Evolutionary conservation across 768 basidiomycete species (phyloP).

Genomic region (Hygrophoropsis aurantiaca): DNA sequence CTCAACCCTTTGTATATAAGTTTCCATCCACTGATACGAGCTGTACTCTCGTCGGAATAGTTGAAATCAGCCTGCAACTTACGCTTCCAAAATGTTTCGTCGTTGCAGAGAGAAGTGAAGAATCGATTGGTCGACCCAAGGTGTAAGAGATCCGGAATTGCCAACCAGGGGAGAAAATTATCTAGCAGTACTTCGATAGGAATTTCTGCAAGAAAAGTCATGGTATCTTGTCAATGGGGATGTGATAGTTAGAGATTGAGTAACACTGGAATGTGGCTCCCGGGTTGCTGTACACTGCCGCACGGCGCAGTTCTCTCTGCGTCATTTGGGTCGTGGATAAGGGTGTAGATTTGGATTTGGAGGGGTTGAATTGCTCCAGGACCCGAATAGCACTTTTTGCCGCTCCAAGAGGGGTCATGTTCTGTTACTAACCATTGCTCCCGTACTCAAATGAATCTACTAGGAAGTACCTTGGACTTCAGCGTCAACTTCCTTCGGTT

Average conservation of each 20-base stretch:
- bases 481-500: too few species aligned
- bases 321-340: not conserved
- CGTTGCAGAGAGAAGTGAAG: constrained; percentile 59
- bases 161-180: constrained; percentile 59
- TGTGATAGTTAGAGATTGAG: constrained; percentile 3
- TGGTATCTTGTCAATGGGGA: too few species aligned
- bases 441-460: too few species aligned
- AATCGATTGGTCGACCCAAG: constrained; percentile 64
- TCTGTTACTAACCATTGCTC: too few species aligned
- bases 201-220: constrained; percentile 48
- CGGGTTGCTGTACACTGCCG: not conserved
- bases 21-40: constrained; percentile 77
- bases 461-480: too few species aligned
- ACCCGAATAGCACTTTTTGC: too few species aligned
- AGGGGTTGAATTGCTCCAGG: constrained; percentile 2
- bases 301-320: not conserved
- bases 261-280: too few species aligned
- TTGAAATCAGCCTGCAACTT: constrained; percentile 73
- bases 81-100: constrained; percentile 80
- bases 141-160: constrained; percentile 52
- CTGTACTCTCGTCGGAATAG: constrained; percentile 70
- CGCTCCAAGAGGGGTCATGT: too few species aligned
- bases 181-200: constrained; percentile 82
- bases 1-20: constrained; percentile 72
- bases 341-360: too few species aligned